These are phyloP conservation scores for Pseudopyrenochaeta lycopersici DNA, from an alignment of 2,329 filamentous ascomycete species.

Conservation along the genomic window DNA sequence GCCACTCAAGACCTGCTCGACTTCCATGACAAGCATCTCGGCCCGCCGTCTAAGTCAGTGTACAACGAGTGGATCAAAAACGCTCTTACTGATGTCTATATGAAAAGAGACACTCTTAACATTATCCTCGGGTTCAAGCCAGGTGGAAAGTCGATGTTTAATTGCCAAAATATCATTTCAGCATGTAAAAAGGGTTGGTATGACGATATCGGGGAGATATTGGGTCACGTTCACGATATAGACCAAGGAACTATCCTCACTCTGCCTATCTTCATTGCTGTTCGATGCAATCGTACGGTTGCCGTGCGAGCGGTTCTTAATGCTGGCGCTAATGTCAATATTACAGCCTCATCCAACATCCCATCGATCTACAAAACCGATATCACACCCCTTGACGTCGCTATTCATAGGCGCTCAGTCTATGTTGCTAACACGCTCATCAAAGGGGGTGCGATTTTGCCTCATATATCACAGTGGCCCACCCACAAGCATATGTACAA, in stretches of 20 bases:
- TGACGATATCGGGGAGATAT: not conserved
- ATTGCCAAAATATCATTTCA: no score
- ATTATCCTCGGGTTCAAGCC: not conserved
- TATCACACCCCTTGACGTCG: not conserved
- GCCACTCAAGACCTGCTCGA: not conserved
- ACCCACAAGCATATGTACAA: not conserved
- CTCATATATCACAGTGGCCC: not conserved
- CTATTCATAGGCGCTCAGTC: not conserved
- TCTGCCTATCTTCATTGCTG: slow-evolving; percentile 3
- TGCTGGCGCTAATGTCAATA: not conserved
- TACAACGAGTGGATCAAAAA: not conserved
- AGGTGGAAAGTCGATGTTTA: not conserved
- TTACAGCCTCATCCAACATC: not conserved
- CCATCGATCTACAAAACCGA: not conserved
- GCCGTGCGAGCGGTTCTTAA: not conserved
- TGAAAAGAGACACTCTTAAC: not conserved
- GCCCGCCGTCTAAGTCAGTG: not conserved
- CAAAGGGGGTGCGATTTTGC: not conserved
- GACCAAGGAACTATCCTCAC: not conserved
- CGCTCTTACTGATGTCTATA: not conserved
- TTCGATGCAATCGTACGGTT: not conserved
- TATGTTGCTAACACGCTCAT: not conserved
- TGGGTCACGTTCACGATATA: not conserved
- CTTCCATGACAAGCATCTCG: not conserved
- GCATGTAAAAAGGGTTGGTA: not conserved